Conservation (phyloP, 2,329 filamentous ascomycete species). For the Fusarium sp. region DNA sequence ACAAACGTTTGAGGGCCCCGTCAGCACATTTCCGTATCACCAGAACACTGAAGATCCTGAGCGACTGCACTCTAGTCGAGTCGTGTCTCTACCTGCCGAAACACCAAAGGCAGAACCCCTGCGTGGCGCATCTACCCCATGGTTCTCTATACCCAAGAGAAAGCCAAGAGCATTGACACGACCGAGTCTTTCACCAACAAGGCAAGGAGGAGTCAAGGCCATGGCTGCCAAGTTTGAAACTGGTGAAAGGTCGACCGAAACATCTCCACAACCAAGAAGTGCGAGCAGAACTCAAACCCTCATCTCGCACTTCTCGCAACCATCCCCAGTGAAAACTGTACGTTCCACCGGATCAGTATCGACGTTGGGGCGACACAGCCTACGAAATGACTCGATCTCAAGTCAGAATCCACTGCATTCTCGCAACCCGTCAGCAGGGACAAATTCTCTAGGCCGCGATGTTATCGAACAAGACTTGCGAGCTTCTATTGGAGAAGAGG, state of each 20-base stretch:
- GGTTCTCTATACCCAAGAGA: conserved; percentile 27
- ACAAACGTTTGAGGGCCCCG: neutral
- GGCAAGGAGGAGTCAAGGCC: conserved; percentile 59
- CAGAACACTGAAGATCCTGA: neutral
- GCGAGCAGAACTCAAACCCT: conserved; percentile 42
- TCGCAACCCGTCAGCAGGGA: conserved; percentile 13
- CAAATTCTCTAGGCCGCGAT: neutral
- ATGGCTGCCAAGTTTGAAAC: conserved; percentile 69
- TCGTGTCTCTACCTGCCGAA: conserved; percentile 5
- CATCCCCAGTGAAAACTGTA: conserved; percentile 19
- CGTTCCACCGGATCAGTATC: conserved; percentile 31
- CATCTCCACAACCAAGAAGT: conserved; percentile 12
- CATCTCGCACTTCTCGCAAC: conserved; percentile 42
- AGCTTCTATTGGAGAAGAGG: conserved; percentile 38
- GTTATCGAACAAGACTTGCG: conserved; percentile 21
- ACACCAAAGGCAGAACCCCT: conserved; percentile 1
- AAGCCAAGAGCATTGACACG: conserved; percentile 18
- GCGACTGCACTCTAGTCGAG: neutral
- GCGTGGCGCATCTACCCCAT: neutral
- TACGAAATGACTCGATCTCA: conserved; percentile 13
- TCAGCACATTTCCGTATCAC: neutral
- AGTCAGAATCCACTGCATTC: conserved; percentile 14
- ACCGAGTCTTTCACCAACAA: conserved; percentile 41
- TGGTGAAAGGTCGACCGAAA: conserved; percentile 26
- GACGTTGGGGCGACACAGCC: conserved; percentile 14